Evolutionary conservation across 306 rosid genomes (phyloP), one percentile per base, ranked within the genome.

Genomic region (Ochetophila trinervis): DNA sequence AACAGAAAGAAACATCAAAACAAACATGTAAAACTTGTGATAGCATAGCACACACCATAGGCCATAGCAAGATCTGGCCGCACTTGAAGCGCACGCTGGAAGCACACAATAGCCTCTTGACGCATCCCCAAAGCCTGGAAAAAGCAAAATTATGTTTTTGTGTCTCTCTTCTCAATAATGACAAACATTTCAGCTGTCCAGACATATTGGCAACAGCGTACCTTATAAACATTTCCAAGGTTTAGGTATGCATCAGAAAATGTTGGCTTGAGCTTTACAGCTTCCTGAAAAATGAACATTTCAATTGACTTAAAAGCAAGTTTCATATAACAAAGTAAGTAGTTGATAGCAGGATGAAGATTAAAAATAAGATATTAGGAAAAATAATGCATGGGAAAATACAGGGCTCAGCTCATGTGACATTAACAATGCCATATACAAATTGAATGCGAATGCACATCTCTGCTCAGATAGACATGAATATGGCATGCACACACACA

Each of bases 151-250:
- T 61, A 71, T 51, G 15, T 52, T 36, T 73, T 72, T 65, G 76
- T 53, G 66, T 68, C 82, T 76, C 82, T 80, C 63, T 63, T 45
- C 67, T 16, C 14, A 50, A 74, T 72, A 69, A 74, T 34, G 70
- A 62, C 62, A 66, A 69, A 65, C 75, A 74, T 60, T 83, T 75
- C 62, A 83, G 71, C 65, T 73, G 76, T 67, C 62, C 57, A 74
- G 67, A 74, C 72, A 57, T 69, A 66, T 40, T 51, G 18, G 77
- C 60, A 79, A 49, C 77, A 83, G 70, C 78, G 67, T 79, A 92
- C 96, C 98, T 92, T 92, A 78, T 89, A 92, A 61, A 92, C 98
- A 77, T 92, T 92, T 51, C 98, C 98, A 69, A 92, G 95, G 80
- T 92, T 92, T 79, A 92, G 76, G 57, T 87, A 89, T 19, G 96